Base-by-base conservation (phyloP, 208 protist species). In the Acanthamoeba sp. region DNA sequence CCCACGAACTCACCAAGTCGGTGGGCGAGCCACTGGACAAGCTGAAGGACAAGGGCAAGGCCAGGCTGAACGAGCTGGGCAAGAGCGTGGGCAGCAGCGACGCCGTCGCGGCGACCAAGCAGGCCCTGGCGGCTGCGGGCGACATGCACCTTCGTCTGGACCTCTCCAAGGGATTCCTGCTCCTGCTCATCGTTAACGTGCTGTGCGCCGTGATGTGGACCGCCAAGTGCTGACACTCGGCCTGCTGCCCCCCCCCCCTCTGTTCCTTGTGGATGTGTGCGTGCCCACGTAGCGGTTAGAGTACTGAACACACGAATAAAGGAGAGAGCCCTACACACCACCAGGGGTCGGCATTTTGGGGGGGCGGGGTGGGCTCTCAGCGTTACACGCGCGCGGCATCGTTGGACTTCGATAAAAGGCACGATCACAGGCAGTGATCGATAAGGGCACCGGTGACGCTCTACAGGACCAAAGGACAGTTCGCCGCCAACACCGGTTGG, bases 191-290 rank as follows among this genome's bases (percentile, higher is more conserved):
- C 5, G 78, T 62, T n/a, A 88, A 88, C 78, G 48, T 88, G 4
- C n/a, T 88, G 78, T 88, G 78, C 48, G 78, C 78, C 29, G 20
- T 88, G 10, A 38, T 88, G 78, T 88, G 78, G 78, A 45, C 78
- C n/a, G 10, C 34, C 2, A 55, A 62, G 29, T 88, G 78, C 78
- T 88, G 50, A 57, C 50, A n/a, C n/a, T n/a, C n/a, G n/a, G n/a
- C n/a, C n/a, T n/a, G n/a, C n/a, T n/a, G n/a, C n/a, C n/a, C n/a
- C n/a, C n/a, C n/a, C n/a, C n/a, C n/a, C n/a, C n/a, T n/a, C n/a
- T n/a, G n/a, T n/a, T n/a, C n/a, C n/a, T n/a, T n/a, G n/a, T n/a
- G n/a, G n/a, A n/a, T n/a, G n/a, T n/a, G n/a, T n/a, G n/a, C n/a
- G n/a, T n/a, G n/a, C n/a, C n/a, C n/a, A n/a, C n/a, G n/a, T n/a